Evolutionary conservation across 2,329 filamentous ascomycete genomes (phyloP), one percentile per base, ranked within the genome.

Genomic region (Neofusicoccum cordaticola): DNA sequence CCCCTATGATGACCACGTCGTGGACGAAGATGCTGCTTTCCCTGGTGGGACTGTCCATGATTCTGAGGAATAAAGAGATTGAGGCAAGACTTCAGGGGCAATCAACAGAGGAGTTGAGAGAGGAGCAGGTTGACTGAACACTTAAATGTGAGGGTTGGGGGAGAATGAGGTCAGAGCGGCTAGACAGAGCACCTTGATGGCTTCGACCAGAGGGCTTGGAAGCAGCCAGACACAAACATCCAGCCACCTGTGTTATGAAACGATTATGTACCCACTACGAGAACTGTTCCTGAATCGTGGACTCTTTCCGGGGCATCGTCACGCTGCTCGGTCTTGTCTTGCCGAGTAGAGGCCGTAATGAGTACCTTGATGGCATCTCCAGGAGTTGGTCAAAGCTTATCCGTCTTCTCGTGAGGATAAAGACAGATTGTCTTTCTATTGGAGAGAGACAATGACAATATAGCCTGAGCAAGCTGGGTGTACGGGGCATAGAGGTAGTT

Each of bases 1-100:
- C 90, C 8, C 91, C 91, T 45, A 93, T 79, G 72, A 92, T 89
- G 65, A 91, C 77, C 7, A 93, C 86, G 72, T 93, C 89, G 75
- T 86, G 83, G 56, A 82, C 71, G 45, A 73, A 66, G 13, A 58
- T 53, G n/a, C 7, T 37, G 37, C 13, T 64, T 27, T 57, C 39
- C 31, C 41, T 45, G 4, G 22, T 45, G 9, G 61, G 47, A 27
- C 41, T 52, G 35, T 56, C 61, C 61, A 63, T 63, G 4, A 15
- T 63, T 31, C 9, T 9, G 48, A 7, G 35, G 17, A 7, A 17
- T 6, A 27, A 4, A 35, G 19, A 52, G 27, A 19, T n/a, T 47
- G 12, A 17, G 4, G 11, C n/a, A 37, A 2, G 31, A 9, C 12
- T 19, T 12, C n/a, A 13, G 19, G 19, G 19, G 19, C 15, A 45